Conservation (phyloP, 139 green algal species). For the Chlamydomonas incerta region DNA sequence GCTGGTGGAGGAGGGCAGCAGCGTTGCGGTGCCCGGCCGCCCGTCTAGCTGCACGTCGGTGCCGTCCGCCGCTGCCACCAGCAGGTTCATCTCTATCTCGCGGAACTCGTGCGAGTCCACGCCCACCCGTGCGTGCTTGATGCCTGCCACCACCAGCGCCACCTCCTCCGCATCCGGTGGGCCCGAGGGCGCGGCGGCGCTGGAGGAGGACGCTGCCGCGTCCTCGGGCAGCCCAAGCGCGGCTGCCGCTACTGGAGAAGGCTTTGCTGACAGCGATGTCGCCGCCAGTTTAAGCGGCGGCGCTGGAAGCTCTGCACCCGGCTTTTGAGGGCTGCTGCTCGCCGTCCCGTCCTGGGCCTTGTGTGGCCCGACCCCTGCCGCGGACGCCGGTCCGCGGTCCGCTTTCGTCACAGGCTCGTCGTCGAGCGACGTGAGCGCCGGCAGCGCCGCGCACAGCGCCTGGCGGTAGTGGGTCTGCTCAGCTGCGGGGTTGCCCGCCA, state of each 20-base stretch:
- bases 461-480: conserved; percentile 12
- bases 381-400: not conserved
- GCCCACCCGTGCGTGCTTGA: conserved; percentile 62
- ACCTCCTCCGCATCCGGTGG: conserved; percentile 42
- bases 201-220: too few species aligned
- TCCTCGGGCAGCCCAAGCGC: too few species aligned
- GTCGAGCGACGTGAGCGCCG: conserved; percentile 45
- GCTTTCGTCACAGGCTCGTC: conserved; percentile 8
- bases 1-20: conserved; percentile 36
- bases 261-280: too few species aligned
- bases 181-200: not conserved
- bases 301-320: too few species aligned
- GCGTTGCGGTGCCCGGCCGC: conserved; percentile 2
- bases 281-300: too few species aligned
- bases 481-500: conserved; percentile 58
- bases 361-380: not conserved
- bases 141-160: conserved; percentile 44
- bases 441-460: conserved; percentile 13
- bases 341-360: too few species aligned
- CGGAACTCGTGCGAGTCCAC: conserved; percentile 59
- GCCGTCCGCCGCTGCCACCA: conserved; percentile 41
- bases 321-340: too few species aligned
- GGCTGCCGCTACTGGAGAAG: too few species aligned
- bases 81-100: conserved; percentile 56
- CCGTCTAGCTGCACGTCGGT: conserved; percentile 32